These are phyloP conservation scores for Cardamine chenopodiifolia DNA, from an alignment of 345 rosid genomes.

Conservation along the genomic window DNA sequence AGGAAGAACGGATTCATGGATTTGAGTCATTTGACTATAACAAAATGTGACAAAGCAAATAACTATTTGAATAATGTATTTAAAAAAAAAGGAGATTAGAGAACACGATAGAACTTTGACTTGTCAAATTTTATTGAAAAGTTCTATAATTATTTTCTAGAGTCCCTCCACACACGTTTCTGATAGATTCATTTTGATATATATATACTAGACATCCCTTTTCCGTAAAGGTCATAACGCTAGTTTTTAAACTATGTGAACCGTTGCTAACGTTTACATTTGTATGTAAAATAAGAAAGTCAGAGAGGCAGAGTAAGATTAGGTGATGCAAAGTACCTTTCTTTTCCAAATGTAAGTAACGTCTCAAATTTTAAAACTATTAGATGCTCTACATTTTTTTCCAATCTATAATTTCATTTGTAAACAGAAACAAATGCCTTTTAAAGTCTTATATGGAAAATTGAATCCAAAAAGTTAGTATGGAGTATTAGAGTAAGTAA, in stretches of 20 bases:
- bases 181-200: conserved; percentile 15
- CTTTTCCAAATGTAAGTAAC: conserved; percentile 36
- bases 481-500: neutral
- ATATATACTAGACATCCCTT: conserved; percentile 25
- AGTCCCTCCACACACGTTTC: conserved; percentile 40
- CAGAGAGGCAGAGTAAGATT: conserved; percentile 34
- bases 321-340: conserved; percentile 31
- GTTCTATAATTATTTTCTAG: neutral
- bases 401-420: neutral
- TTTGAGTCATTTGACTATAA: neutral
- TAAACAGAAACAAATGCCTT: neutral
- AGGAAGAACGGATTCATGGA: neutral
- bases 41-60: conserved; percentile 8
- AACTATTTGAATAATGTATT: neutral
- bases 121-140: conserved; percentile 9
- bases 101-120: conserved; percentile 31
- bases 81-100: conserved; percentile 1
- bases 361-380: conserved; percentile 8
- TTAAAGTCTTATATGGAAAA: neutral
- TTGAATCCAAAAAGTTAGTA: neutral
- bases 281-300: conserved; percentile 34
- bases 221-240: conserved; percentile 41
- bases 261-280: conserved; percentile 5
- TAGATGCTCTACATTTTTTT: neutral
- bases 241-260: neutral